Base-by-base conservation (phyloP, 1,284 basidiomycete species). In the Kwoniella shivajii region DNA sequence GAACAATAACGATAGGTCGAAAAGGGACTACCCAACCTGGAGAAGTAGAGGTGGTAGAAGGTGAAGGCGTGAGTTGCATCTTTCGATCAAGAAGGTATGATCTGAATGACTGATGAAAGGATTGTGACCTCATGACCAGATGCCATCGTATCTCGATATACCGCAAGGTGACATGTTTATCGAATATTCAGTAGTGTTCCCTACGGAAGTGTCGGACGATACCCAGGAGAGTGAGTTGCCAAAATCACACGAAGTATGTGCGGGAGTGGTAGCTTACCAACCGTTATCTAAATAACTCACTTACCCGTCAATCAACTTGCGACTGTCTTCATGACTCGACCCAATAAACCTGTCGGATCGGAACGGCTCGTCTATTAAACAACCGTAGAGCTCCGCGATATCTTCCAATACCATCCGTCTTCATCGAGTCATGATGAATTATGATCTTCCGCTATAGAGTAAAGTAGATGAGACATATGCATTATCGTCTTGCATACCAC, bases 111-210 rank as follows among this genome's bases (percentile, higher is more conserved):
- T 50, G 18, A 18, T 36, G 16, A 27, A 39, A 37, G 37, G 31
- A 31, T 13, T 24, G 7, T 13, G 37, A 7, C 30, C 16, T 13
- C 7, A 51, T 0, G 14, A 26, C 27, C 56, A 78, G 75, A 91
- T 95, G 91, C 91, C 92, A 2, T 71, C 86, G 26, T 88, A 84
- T 66, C 83, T 84, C 59, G 75, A 76, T 52, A 78, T 82, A 10
- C 80, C 81, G 3, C 83, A 87, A 62, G 94, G 94, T 27, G 87
- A 94, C 74, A 80, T 97, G 53, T 97, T 85, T 71, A 83, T 97
- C 48, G 92, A 96, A 75, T 97, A 94, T 78, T 89, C 84, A 50
- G 90, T 97, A 47, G 86, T 96, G 22, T 77, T 97, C 52, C 94
- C 93, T 0, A 79, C 83, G 41, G 82, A 86, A 47, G 77, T 97